Percentiles rank a stretch among this genome's conserved stretches.
Evolutionary conservation across 345 rosid species (phyloP).

Genomic region (Syzygium oleosum): DNA sequence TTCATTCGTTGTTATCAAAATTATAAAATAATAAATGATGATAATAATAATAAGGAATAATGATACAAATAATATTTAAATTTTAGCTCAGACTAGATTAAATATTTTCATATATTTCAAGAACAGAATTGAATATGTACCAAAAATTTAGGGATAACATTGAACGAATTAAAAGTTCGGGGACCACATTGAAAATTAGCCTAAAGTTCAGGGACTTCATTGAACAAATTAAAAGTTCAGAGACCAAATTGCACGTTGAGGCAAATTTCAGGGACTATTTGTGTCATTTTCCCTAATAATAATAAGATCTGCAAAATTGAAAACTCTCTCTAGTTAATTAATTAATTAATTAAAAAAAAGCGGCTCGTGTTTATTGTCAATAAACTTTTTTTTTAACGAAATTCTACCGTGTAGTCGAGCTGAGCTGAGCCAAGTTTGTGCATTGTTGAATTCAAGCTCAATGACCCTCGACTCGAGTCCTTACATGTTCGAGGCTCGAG

Average conservation of each 20-base stretch:
- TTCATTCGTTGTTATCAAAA: background rate
- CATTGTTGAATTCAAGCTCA: no score
- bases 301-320: background rate
- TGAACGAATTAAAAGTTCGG: no score
- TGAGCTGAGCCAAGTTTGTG: background rate
- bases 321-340: background rate
- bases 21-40: no score
- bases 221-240: no score
- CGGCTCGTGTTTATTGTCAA: background rate
- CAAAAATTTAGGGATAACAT: accelerated
- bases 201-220: no score
- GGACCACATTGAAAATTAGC: accelerated
- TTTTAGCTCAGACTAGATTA: no score
- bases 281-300: no score
- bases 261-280: no score
- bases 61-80: no score
- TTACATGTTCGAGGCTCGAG: background rate
- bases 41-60: no score
- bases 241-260: accelerated
- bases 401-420: accelerated
- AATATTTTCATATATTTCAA: no score
- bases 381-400: background rate
- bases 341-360: background rate
- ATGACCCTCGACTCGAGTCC: background rate
- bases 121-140: no score